A percentile compares a stretch with the other conserved stretches of the same genome.
phyloP scores from a whole-genome alignment of 2,329 filamentous ascomycete genomes.

The Dactylonectria macrodidyma region DNA sequence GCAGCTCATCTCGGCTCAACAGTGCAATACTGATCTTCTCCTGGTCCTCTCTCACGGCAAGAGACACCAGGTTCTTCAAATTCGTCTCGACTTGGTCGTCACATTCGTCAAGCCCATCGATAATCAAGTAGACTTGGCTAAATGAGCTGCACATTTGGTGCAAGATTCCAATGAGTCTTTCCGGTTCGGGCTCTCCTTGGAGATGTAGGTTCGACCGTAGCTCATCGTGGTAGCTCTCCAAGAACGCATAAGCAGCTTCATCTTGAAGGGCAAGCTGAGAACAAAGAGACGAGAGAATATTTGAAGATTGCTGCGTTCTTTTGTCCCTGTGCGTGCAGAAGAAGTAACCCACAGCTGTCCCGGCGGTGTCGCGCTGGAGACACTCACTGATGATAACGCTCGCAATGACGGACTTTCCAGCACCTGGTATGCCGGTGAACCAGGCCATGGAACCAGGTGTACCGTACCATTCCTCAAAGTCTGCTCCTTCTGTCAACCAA shows the following conservation, averaged over 20 bases:
- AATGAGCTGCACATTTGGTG: not conserved
- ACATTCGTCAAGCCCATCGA: constrained; percentile 20
- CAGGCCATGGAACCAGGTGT: not conserved
- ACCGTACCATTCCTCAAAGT: constrained; percentile 13
- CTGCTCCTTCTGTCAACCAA: not conserved
- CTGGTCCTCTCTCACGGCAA: not conserved
- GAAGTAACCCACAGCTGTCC: constrained; percentile 14
- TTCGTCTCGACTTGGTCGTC: not conserved
- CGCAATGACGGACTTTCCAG: constrained; percentile 27
- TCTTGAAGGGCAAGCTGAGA: constrained; percentile 20
- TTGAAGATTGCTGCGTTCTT: fast-evolving
- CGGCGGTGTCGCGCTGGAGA: not conserved
- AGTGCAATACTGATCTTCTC: constrained; percentile 15
- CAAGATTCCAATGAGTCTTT: not conserved
- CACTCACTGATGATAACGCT: constrained; percentile 15
- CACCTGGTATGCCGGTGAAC: constrained; percentile 28
- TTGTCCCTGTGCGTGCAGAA: constrained; percentile 17
- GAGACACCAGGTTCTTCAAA: not conserved
- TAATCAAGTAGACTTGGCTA: not conserved
- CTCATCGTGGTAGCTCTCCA: constrained; percentile 14
- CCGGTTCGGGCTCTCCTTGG: not conserved
- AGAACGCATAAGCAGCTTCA: not conserved
- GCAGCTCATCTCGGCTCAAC: constrained; percentile 17
- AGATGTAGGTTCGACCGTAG: not conserved
- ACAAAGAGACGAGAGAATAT: constrained; percentile 3